Conservation (phyloP, 225 moss, liverwort and hornwort species). For the Rhytidiadelphus loreus region DNA sequence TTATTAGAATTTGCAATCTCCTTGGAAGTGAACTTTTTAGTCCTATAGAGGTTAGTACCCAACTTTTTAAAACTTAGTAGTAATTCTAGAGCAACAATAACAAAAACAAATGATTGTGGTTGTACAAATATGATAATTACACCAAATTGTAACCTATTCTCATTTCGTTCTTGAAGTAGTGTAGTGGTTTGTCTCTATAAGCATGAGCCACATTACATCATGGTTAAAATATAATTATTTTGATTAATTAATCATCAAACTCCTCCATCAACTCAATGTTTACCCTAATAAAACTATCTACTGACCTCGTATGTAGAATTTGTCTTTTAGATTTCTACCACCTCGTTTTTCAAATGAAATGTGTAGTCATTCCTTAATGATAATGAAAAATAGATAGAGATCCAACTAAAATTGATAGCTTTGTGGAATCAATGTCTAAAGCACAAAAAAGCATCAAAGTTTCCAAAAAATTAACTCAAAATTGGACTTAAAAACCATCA, state of each 20-base stretch:
- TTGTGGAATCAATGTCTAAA: not conserved
- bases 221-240: rapidly evolving
- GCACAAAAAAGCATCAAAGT: not conserved
- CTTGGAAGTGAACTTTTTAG: not conserved
- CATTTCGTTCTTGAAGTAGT: not conserved
- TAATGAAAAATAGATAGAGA: not conserved
- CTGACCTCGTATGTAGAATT: not conserved
- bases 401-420: rapidly evolving
- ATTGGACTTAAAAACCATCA: not conserved
- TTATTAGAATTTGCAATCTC: not conserved
- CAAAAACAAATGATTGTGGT: not conserved
- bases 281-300: not conserved
- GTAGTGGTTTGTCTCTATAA: not conserved
- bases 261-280: not conserved
- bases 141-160: not conserved
- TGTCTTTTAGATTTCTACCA: not conserved
- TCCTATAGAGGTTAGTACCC: not conserved
- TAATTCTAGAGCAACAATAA: not conserved
- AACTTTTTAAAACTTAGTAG: not conserved
- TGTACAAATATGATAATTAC: not conserved
- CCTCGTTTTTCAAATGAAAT: not conserved
- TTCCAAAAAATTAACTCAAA: not conserved
- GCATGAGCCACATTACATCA: too few species aligned
- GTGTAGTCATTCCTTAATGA: not conserved
- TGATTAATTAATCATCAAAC: not conserved